phyloP scores from a whole-genome alignment of 441 rosid species.

The Biscutella laevigata region DNA sequence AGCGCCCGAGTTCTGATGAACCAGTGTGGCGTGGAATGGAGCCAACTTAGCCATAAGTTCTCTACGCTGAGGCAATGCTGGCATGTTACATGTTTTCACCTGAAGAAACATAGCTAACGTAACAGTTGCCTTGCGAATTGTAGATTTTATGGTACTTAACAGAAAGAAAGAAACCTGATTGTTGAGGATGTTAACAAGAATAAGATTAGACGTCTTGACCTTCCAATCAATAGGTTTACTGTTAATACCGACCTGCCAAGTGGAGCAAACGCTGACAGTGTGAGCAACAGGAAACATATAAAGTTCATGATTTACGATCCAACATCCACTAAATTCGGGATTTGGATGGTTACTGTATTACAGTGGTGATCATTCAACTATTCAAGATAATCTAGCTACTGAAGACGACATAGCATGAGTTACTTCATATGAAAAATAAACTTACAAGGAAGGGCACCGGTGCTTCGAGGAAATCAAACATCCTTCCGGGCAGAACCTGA shows the following conservation, averaged over 20 bases:
- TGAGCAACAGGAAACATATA: conserved; percentile 9
- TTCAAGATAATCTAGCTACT: not conserved
- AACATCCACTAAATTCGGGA: not conserved
- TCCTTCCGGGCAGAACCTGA: conserved; percentile 79
- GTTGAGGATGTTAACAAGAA: conserved; percentile 57
- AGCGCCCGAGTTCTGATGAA: conserved; percentile 48
- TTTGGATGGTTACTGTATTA: not conserved
- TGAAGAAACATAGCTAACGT: conserved; percentile 17
- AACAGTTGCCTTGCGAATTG: conserved; percentile 4
- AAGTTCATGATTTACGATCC: not conserved
- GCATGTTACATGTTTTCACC: conserved; percentile 42
- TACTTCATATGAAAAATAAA: conserved; percentile 17
- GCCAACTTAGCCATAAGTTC: conserved; percentile 72
- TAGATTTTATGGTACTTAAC: not conserved
- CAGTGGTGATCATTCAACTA: conserved; percentile 3
- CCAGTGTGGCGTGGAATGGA: conserved; percentile 60
- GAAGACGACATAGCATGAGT: not conserved
- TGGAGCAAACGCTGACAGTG: not conserved
- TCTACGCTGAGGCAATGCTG: conserved; percentile 61
- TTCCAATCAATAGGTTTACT: conserved; percentile 66
- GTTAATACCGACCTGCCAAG: conserved; percentile 67
- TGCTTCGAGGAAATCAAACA: conserved; percentile 96
- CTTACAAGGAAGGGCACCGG: conserved; percentile 98
- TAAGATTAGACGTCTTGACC: conserved; percentile 66
- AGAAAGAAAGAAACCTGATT: conserved; percentile 54